Evolutionary conservation across 768 basidiomycete genomes (phyloP).

Genomic region (Pholiota conissans): DNA sequence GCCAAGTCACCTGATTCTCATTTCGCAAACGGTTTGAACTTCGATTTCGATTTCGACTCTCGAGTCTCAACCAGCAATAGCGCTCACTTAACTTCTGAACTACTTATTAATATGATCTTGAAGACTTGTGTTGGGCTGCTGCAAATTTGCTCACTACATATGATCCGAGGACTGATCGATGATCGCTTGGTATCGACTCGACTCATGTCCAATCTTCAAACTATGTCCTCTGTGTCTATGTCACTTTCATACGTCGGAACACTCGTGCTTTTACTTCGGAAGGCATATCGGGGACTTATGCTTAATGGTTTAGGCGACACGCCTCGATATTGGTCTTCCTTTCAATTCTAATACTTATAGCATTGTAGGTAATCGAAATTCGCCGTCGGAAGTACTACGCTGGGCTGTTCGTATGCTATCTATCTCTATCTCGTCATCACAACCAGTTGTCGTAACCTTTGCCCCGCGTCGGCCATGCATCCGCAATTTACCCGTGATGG

Average conservation of each 20-base stretch:
- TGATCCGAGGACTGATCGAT: not conserved
- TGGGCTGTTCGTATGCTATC: not conserved
- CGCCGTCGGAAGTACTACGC: slow-evolving; percentile 1
- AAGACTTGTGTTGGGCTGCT: too few relatives aligned
- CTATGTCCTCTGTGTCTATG: not conserved
- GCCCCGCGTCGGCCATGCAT: not conserved
- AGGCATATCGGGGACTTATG: not conserved
- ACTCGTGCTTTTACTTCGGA: not conserved
- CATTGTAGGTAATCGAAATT: not conserved
- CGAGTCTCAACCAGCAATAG: too few relatives aligned
- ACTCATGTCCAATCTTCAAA: too few relatives aligned
- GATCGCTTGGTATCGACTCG: not conserved
- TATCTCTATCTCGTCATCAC: not conserved
- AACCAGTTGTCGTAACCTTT: not conserved
- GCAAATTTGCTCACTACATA: not conserved
- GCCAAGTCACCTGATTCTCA: too few relatives aligned
- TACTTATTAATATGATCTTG: too few relatives aligned
- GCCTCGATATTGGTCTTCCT: not conserved
- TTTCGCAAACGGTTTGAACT: not conserved
- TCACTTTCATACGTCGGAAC: not conserved
- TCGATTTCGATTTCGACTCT: not conserved
- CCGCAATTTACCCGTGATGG: slow-evolving; percentile 28
- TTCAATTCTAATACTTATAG: not conserved
- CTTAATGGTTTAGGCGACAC: not conserved
- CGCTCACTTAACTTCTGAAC: too few relatives aligned